These are phyloP conservation scores for Cordyceps cateniannulata DNA, from an alignment of 2,329 filamentous ascomycete genomes.

Conservation along the genomic window DNA sequence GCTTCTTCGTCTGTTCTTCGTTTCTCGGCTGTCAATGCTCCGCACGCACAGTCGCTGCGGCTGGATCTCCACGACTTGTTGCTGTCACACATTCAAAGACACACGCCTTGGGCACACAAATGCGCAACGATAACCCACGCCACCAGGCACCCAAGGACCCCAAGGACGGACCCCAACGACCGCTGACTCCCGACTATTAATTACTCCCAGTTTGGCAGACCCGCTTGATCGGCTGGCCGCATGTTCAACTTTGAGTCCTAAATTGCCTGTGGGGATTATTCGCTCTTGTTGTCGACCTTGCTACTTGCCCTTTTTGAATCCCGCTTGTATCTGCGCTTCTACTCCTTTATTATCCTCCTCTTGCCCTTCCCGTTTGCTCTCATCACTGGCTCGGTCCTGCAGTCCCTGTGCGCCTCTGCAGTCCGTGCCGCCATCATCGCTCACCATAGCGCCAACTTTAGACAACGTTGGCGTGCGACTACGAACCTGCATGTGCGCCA, in stretches of 20 bases:
- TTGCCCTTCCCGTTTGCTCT: neutral
- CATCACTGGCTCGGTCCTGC: neutral
- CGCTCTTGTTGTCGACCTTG: neutral
- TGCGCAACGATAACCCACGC: neutral
- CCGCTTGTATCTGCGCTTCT: neutral
- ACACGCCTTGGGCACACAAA: neutral
- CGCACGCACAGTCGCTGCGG: neutral
- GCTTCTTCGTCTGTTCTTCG: slow-evolving; percentile 5
- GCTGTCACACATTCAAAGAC: neutral
- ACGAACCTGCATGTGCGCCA: slow-evolving; percentile 5
- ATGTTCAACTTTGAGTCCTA: slow-evolving; percentile 18
- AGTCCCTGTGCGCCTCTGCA: neutral
- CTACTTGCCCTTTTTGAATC: neutral
- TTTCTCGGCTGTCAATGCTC: neutral
- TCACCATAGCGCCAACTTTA: slow-evolving; percentile 2
- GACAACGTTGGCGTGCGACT: neutral
- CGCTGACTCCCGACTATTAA: neutral
- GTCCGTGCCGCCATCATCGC: neutral
- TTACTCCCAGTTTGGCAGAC: slow-evolving; percentile 10
- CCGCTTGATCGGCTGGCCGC: slow-evolving; percentile 19
- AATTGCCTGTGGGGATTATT: slow-evolving; percentile 16
- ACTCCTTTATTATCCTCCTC: neutral
- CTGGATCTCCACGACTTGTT: neutral
- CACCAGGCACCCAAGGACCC: neutral
- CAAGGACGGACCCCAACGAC: neutral